Evolutionary conservation across 345 rosid species (phyloP).

Genomic region (Viola odorata): DNA sequence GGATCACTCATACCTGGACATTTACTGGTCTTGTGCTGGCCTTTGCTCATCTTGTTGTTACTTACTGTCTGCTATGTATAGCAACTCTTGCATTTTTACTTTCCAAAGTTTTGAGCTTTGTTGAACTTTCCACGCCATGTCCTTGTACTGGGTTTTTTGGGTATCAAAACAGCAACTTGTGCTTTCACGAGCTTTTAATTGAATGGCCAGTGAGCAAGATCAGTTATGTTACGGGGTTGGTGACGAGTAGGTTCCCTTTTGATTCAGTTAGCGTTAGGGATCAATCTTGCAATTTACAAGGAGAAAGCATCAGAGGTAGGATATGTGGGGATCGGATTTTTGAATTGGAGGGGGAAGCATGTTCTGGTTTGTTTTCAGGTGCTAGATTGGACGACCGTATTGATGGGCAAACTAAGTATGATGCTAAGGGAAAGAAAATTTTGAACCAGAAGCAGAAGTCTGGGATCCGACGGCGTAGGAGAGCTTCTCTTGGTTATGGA

Average conservation of each 20-base stretch:
- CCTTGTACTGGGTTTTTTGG: slow-evolving; percentile 24
- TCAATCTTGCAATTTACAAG: slow-evolving; percentile 21
- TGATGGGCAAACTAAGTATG: slow-evolving; percentile 35
- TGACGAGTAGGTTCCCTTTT: slow-evolving; percentile 22
- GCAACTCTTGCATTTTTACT: slow-evolving; percentile 15
- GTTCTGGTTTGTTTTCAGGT: slow-evolving; percentile 23
- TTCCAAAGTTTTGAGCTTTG: slow-evolving; percentile 9
- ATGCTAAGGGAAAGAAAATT: slow-evolving; percentile 40
- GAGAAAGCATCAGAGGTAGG: slow-evolving; percentile 5
- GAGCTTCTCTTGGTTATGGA: slow-evolving; percentile 32
- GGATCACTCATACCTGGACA: slow-evolving; percentile 18
- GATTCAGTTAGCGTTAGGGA: slow-evolving; percentile 25
- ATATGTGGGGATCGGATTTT: slow-evolving; percentile 16
- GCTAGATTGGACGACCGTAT: slow-evolving; percentile 21
- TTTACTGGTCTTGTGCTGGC: slow-evolving; percentile 17
- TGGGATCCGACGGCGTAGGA: slow-evolving; percentile 37
- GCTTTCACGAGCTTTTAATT: slow-evolving; percentile 21
- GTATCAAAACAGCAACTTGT: slow-evolving; percentile 12
- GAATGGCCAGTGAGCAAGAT: slow-evolving; percentile 22
- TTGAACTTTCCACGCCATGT: slow-evolving; percentile 18
- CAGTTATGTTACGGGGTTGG: slow-evolving; percentile 15
- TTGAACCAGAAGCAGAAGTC: slow-evolving; percentile 42
- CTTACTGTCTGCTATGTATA: slow-evolving; percentile 21
- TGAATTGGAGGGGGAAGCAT: slow-evolving; percentile 27
- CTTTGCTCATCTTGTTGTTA: slow-evolving; percentile 19